A percentile compares a stretch with the other conserved stretches of the same genome.
Conservation (phyloP, 2,329 filamentous ascomycete genomes). For the Exophiala lecanii-corni region DNA sequence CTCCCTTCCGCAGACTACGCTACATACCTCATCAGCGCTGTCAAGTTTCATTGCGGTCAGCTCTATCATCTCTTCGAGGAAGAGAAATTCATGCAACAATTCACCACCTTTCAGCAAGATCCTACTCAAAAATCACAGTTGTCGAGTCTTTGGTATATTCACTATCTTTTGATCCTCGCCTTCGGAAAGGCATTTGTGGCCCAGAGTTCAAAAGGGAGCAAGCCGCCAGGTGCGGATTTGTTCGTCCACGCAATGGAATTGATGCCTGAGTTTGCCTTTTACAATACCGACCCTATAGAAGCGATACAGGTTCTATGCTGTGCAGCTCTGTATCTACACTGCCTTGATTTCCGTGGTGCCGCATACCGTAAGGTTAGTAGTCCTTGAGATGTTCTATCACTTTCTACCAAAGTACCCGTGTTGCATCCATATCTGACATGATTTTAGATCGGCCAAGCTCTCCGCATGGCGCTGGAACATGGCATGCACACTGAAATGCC, state of each 20-base stretch:
- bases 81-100: constrained; percentile 44
- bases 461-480: constrained; percentile 46
- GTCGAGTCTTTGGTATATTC: constrained; percentile 47
- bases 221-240: constrained; percentile 46
- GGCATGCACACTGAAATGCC: constrained; percentile 53
- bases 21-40: constrained; percentile 51
- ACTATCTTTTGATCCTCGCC: constrained; percentile 51
- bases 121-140: constrained; percentile 27
- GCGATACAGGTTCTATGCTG: constrained; percentile 50
- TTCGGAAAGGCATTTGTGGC: constrained; percentile 53
- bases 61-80: constrained; percentile 54
- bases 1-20: constrained; percentile 50
- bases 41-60: constrained; percentile 54
- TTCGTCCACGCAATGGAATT: constrained; percentile 44
- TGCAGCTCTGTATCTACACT: constrained; percentile 50
- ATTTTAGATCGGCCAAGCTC: constrained; percentile 50
- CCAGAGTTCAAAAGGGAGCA: constrained; percentile 32
- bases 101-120: constrained; percentile 40
- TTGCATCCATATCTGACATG: no score
- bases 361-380: constrained; percentile 42
- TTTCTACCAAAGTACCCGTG: no score
- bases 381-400: neutral
- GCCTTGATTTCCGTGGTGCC: constrained; percentile 44
- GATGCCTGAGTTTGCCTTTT: constrained; percentile 39
- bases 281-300: constrained; percentile 41